Percentiles rank a stretch among this genome's conserved stretches.
These are phyloP conservation scores for Mortierella sp. DNA, from an alignment of 371 early-diverging fungal species.

Conservation along the genomic window DNA sequence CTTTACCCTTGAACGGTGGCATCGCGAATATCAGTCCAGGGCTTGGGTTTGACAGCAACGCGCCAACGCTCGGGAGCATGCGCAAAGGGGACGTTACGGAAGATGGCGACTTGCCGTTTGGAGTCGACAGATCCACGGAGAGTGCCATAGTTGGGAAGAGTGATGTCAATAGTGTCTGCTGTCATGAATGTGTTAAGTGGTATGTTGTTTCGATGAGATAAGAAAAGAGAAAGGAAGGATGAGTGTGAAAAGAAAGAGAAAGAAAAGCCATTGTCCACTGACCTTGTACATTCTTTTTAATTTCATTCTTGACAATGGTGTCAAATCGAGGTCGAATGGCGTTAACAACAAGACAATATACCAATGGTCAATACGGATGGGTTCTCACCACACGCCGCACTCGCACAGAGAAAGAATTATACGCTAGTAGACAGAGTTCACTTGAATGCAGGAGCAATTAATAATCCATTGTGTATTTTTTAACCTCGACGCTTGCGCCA, in stretches of 20 bases:
- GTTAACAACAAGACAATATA: neutral
- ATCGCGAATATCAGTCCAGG: constrained; percentile 44
- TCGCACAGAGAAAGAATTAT: neutral
- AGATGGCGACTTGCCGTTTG: constrained; percentile 18
- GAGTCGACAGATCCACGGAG: constrained; percentile 24
- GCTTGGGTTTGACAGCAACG: constrained; percentile 34
- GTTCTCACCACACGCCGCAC: neutral
- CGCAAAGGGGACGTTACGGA: constrained; percentile 38
- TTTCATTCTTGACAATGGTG: neutral
- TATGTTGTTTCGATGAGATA: neutral
- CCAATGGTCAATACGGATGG: neutral
- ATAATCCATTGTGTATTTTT: neutral
- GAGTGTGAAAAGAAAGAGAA: neutral
- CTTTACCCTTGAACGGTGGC: constrained; percentile 36
- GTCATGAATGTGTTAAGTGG: neutral
- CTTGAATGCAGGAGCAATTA: neutral
- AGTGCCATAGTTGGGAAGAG: constrained; percentile 25
- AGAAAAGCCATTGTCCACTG: neutral
- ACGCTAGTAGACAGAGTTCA: too few species aligned
- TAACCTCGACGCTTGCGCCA: too few species aligned
- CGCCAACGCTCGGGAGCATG: constrained; percentile 31
- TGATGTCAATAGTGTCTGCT: neutral
- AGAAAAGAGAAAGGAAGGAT: neutral
- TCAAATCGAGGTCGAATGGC: neutral
- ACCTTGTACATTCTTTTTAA: neutral